phyloP scores from a whole-genome alignment of 805 yeast genomes.

The Candida xiaguanensis region DNA sequence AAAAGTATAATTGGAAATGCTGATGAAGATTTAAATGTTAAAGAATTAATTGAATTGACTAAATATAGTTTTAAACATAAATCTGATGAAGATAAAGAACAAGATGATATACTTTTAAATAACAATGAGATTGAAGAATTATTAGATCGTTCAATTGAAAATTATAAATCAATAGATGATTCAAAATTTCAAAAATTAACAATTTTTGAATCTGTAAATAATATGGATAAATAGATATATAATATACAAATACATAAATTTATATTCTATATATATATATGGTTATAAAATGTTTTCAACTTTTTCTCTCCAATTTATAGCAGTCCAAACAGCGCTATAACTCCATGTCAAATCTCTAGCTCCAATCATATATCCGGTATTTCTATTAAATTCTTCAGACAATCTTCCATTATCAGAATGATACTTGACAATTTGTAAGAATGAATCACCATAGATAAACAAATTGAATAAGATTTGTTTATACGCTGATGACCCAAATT shows the following conservation, averaged over 20 bases:
- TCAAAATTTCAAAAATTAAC: slow-evolving; percentile 26
- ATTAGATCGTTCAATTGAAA: slow-evolving; percentile 29
- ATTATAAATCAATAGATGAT: slow-evolving; percentile 21
- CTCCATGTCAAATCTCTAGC: slow-evolving; percentile 91
- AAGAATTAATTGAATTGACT: slow-evolving; percentile 20
- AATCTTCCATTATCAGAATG: slow-evolving; percentile 71
- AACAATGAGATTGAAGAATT: slow-evolving; percentile 42
- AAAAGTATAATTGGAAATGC: slow-evolving; percentile 16
- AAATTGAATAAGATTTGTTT: slow-evolving; percentile 42
- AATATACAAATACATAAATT: too few species aligned
- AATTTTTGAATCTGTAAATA: slow-evolving; percentile 36
- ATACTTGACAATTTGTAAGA: slow-evolving; percentile 52
- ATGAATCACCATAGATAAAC: slow-evolving; percentile 62
- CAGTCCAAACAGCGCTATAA: slow-evolving; percentile 71
- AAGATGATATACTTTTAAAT: slow-evolving; percentile 12
- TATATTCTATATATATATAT: too few species aligned
- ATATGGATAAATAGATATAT: slow-evolving; percentile 21
- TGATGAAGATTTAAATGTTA: slow-evolving; percentile 14
- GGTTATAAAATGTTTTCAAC: slow-evolving; percentile 3
- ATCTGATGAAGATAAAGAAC: slow-evolving; percentile 11
- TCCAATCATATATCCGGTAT: slow-evolving; percentile 83
- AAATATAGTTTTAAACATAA: slow-evolving; percentile 14
- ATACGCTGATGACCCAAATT: slow-evolving; percentile 42
- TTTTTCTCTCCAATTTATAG: slow-evolving; percentile 57
- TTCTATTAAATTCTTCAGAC: slow-evolving; percentile 85